Percentiles rank a stretch among this genome's conserved stretches.
Evolutionary conservation across 768 basidiomycete genomes (phyloP).

Genomic region (Tylopilus intermedius): DNA sequence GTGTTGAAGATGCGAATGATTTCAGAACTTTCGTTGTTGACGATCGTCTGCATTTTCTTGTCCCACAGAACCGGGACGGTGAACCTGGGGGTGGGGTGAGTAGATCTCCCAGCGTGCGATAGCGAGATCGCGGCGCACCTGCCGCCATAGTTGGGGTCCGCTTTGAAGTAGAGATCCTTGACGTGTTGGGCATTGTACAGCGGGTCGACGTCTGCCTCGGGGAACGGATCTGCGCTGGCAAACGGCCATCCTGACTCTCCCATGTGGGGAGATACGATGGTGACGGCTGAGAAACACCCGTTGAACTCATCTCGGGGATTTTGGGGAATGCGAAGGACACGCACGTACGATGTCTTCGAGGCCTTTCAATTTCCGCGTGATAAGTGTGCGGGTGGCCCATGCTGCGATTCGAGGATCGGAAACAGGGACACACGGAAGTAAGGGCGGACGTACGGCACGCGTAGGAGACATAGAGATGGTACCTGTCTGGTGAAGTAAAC

Average conservation of each 20-base stretch:
- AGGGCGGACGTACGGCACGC: slow-evolving; percentile 62
- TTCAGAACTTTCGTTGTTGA: slow-evolving; percentile 94
- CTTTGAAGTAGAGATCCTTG: slow-evolving; percentile 81
- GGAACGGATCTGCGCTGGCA: slow-evolving; percentile 59
- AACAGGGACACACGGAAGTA: too few species aligned
- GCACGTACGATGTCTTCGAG: slow-evolving; percentile 77
- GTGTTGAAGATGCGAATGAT: slow-evolving; percentile 93
- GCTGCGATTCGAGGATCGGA: slow-evolving; percentile 38
- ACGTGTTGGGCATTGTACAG: slow-evolving; percentile 64
- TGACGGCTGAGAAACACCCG: slow-evolving; percentile 48
- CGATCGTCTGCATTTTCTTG: slow-evolving; percentile 78
- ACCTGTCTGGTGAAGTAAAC: slow-evolving; percentile 53
- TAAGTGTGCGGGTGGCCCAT: slow-evolving; percentile 91
- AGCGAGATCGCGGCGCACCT: slow-evolving; percentile 38
- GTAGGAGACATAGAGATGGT: slow-evolving; percentile 86
- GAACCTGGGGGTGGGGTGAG: slow-evolving; percentile 41
- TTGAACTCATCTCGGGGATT: background rate
- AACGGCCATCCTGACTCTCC: slow-evolving; percentile 85
- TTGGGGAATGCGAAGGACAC: slow-evolving; percentile 22
- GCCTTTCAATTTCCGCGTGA: slow-evolving; percentile 87
- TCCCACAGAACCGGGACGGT: slow-evolving; percentile 94
- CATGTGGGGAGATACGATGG: slow-evolving; percentile 84
- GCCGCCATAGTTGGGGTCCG: slow-evolving; percentile 65
- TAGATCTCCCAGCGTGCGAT: too few species aligned
- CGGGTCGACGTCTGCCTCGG: slow-evolving; percentile 73